Conservation (phyloP, 2,329 filamentous ascomycete genomes). For the Pseudocercospora musae region DNA sequence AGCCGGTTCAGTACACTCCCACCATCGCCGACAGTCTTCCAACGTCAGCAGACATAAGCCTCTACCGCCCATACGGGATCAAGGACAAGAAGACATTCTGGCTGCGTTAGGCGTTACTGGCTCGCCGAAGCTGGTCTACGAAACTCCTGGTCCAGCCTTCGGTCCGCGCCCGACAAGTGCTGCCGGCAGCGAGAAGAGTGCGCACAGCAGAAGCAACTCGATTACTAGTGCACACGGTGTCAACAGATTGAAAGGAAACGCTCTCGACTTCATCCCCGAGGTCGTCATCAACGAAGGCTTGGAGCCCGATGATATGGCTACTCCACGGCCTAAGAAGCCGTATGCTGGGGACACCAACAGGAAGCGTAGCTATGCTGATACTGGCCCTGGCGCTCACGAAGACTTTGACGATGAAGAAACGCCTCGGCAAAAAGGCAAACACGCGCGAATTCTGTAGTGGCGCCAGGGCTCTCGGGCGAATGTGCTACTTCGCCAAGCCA, state of each 20-base stretch:
- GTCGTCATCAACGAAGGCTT: slow-evolving; percentile 5
- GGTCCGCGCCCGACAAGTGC: slow-evolving; percentile 26
- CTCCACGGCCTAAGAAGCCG: slow-evolving; percentile 17
- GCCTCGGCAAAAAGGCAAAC: slow-evolving; percentile 18
- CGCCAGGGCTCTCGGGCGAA: neutral
- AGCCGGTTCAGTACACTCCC: slow-evolving; percentile 28
- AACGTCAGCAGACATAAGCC: slow-evolving; percentile 26
- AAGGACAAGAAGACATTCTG: slow-evolving; percentile 36
- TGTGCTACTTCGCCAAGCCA: too few relatives aligned
- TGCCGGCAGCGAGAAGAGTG: neutral
- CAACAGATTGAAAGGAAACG: neutral
- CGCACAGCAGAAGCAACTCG: slow-evolving; percentile 18
- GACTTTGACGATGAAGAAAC: slow-evolving; percentile 20
- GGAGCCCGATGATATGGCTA: slow-evolving; percentile 22
- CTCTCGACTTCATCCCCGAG: neutral
- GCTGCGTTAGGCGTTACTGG: slow-evolving; percentile 38
- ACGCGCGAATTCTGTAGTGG: neutral
- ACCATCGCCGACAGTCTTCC: slow-evolving; percentile 14
- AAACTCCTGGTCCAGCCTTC: slow-evolving; percentile 38
- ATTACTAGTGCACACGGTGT: slow-evolving; percentile 8
- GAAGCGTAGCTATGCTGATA: slow-evolving; percentile 25
- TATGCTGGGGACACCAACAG: slow-evolving; percentile 4
- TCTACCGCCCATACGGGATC: slow-evolving; percentile 29
- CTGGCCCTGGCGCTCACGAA: slow-evolving; percentile 12
- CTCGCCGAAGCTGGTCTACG: slow-evolving; percentile 37